Percentiles rank a stretch among this genome's conserved stretches.
phyloP scores from a whole-genome alignment of 192 early-diverging fungal genomes.

The Rhizophagus sp. region DNA sequence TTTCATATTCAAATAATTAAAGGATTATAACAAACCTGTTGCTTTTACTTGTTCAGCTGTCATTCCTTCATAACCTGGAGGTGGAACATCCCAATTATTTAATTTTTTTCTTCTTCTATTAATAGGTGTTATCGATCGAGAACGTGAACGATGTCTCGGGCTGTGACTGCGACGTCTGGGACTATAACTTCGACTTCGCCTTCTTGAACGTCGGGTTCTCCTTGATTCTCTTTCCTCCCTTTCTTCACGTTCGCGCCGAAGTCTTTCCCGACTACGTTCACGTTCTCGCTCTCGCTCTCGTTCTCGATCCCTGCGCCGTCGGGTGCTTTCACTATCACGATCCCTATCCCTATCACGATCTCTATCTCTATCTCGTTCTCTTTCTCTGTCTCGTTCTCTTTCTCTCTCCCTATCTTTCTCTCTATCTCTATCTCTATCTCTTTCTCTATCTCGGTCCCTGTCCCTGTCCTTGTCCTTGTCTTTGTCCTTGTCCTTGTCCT shows the following conservation, averaged over 20 bases:
- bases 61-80: conserved; percentile 86
- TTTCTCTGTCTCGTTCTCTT: conserved; percentile 38
- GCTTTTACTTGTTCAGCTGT: conserved; percentile 85
- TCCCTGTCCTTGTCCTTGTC: conserved; percentile 45
- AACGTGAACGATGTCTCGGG: conserved; percentile 38
- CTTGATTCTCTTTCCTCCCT: conserved; percentile 48
- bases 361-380: conserved; percentile 32
- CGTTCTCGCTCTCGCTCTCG: conserved; percentile 35
- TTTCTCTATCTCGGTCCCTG: conserved; percentile 37
- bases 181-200: conserved; percentile 43
- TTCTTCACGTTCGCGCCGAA: conserved; percentile 41
- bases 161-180: conserved; percentile 29
- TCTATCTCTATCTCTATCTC: conserved; percentile 33
- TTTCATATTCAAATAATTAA: neutral
- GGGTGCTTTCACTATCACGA: conserved; percentile 34
- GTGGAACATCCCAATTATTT: conserved; percentile 91
- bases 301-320: conserved; percentile 51
- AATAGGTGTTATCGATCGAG: conserved; percentile 56
- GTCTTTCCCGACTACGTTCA: conserved; percentile 31
- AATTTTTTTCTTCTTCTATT: conserved; percentile 78
- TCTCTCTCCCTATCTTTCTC: conserved; percentile 42
- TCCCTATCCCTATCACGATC: neutral
- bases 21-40: conserved; percentile 58
- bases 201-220: conserved; percentile 48
- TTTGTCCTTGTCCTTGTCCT: conserved; percentile 23